Percentiles rank a stretch among this genome's conserved stretches.
Conservation (phyloP, 1,284 basidiomycete genomes). For the Tremellales sp. region DNA sequence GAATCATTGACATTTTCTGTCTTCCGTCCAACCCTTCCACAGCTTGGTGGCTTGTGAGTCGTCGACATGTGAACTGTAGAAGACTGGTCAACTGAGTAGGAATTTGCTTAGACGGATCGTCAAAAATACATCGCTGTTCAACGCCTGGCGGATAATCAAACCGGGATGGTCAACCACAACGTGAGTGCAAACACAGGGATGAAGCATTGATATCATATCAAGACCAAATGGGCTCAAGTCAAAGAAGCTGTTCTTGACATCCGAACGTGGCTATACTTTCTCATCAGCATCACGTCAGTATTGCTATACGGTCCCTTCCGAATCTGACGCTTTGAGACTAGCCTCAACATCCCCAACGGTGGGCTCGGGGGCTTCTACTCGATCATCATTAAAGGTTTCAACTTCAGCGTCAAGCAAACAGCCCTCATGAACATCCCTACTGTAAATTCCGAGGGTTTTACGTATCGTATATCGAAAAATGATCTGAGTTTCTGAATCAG, state of each 20-base stretch:
- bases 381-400: conserved; percentile 19
- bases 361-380: conserved; percentile 22
- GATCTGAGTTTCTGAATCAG: background rate
- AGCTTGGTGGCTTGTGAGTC: conserved; percentile 25
- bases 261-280: conserved; percentile 16
- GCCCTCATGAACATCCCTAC: conserved; percentile 32
- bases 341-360: conserved; percentile 17
- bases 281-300: conserved; percentile 10
- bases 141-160: conserved; percentile 15
- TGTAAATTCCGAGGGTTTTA: conserved; percentile 1
- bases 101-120: conserved; percentile 8
- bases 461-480: background rate
- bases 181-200: background rate
- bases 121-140: conserved; percentile 18
- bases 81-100: background rate
- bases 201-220: background rate
- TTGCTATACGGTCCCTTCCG: background rate
- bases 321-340: too few species aligned
- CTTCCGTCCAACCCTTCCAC: conserved; percentile 14
- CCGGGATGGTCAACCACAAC: conserved; percentile 20
- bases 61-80: background rate
- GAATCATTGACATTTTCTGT: conserved; percentile 5
- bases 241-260: conserved; percentile 19
- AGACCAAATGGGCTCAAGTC: conserved; percentile 11
- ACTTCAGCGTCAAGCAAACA: conserved; percentile 20